These are phyloP conservation scores for Pseudogymnoascus sp. DNA, from an alignment of 2,329 filamentous ascomycete species.

Conservation along the genomic window DNA sequence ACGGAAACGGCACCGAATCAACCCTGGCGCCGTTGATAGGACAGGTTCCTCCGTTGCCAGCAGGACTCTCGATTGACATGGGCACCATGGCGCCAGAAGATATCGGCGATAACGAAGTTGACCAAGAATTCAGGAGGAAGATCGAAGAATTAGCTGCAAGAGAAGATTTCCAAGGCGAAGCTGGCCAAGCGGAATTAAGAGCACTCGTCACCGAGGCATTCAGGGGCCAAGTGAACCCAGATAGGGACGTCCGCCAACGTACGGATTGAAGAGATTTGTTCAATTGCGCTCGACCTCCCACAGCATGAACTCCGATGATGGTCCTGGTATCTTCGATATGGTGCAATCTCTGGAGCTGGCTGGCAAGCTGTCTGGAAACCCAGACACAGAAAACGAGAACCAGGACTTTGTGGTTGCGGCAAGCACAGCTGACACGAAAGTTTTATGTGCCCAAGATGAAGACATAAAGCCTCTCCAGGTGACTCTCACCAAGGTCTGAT, in stretches of 20 bases:
- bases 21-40: background rate
- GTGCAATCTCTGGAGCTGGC: constrained; percentile 42
- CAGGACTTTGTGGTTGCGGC: constrained; percentile 39
- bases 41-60: constrained; percentile 55
- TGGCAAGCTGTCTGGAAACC: constrained; percentile 39
- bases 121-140: constrained; percentile 72
- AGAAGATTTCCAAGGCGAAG: constrained; percentile 72
- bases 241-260: constrained; percentile 55
- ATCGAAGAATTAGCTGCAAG: constrained; percentile 84
- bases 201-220: constrained; percentile 75
- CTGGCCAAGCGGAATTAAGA: constrained; percentile 70
- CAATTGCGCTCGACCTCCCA: constrained; percentile 42
- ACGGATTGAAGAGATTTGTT: constrained; percentile 38
- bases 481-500: constrained; percentile 39
- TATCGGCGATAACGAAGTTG: constrained; percentile 55
- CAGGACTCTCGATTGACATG: constrained; percentile 69
- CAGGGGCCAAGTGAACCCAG: constrained; percentile 50
- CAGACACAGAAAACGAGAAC: constrained; percentile 46
- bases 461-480: constrained; percentile 53
- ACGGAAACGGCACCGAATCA: constrained; percentile 18
- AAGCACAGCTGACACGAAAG: constrained; percentile 39
- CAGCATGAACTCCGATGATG: constrained; percentile 46
- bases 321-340: constrained; percentile 43
- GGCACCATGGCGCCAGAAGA: constrained; percentile 62
- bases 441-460: constrained; percentile 42